Conservation (phyloP, 257 asterid genomes). For the Petrea volubilis region DNA sequence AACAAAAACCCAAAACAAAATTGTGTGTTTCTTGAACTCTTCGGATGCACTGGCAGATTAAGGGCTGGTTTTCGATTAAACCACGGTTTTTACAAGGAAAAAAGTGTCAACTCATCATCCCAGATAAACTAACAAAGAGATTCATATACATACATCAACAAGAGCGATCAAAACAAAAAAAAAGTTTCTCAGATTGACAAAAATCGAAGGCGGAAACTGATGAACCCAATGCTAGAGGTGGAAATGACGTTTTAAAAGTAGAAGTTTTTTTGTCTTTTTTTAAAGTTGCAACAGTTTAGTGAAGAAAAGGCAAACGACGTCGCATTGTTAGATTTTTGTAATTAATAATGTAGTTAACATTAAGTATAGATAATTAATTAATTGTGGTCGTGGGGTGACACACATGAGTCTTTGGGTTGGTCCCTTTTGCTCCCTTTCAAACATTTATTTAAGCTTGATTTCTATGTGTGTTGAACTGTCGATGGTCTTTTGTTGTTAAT, state of each 20-base stretch:
- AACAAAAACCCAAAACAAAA: slow-evolving; percentile 18
- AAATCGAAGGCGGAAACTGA: slow-evolving; percentile 5
- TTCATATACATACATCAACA: not conserved
- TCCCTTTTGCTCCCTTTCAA: slow-evolving; percentile 8
- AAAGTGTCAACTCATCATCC: slow-evolving; percentile 36
- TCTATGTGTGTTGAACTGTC: not conserved
- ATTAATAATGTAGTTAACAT: no score
- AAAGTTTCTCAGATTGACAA: not conserved
- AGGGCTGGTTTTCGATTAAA: not conserved
- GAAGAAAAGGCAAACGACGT: slow-evolving; percentile 24
- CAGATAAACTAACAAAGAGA: slow-evolving; percentile 28
- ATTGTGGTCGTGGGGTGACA: not conserved
- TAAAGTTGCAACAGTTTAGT: slow-evolving; percentile 27
- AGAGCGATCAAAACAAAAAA: not conserved
- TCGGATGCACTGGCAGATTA: slow-evolving; percentile 27
- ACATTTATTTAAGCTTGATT: not conserved
- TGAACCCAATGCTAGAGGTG: slow-evolving; percentile 21
- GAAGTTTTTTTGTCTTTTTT: no score
- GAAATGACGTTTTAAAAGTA: slow-evolving; percentile 2
- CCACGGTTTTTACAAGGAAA: slow-evolving; percentile 7
- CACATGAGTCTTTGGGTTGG: slow-evolving; percentile 21
- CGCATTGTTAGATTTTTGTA: slow-evolving; percentile 3
- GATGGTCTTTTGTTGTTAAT: not conserved
- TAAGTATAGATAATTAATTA: not conserved
- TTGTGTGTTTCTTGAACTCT: not conserved